Conservation (phyloP, 192 early-diverging fungal genomes). For the Linnemannia hyalina region DNA sequence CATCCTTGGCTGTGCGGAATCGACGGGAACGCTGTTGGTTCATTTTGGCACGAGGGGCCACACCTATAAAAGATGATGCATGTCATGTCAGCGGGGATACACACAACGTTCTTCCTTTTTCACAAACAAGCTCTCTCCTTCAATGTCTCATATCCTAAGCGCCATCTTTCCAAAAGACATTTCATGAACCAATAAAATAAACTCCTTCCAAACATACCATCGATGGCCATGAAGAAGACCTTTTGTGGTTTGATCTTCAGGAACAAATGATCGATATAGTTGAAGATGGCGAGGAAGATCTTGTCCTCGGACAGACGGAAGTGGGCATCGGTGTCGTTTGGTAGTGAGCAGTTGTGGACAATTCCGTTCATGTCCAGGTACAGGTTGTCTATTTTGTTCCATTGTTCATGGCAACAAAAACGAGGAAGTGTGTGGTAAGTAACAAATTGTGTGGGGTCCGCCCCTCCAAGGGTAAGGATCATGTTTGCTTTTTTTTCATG, state of each 20-base stretch:
- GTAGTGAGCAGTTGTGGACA: constrained; percentile 96
- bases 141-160: not conserved
- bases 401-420: not conserved
- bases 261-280: constrained; percentile 96
- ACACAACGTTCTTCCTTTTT: not conserved
- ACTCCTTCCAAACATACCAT: constrained; percentile 59
- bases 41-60: constrained; percentile 99
- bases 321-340: constrained; percentile 89
- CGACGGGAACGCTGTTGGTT: constrained; percentile 98
- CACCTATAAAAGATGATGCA: constrained; percentile 60
- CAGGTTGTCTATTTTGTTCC: constrained; percentile 82
- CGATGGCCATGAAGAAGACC: constrained; percentile 95
- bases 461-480: no score
- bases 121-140: not conserved
- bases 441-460: no score
- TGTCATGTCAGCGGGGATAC: not conserved
- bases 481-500: no score
- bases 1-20: constrained; percentile 94
- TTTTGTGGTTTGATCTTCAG: constrained; percentile 93
- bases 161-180: not conserved
- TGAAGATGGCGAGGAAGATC: constrained; percentile 94
- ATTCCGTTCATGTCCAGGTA: constrained; percentile 99
- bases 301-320: constrained; percentile 94
- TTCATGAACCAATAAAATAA: not conserved
- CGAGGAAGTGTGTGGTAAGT: not conserved